phyloP scores from a whole-genome alignment of 2,329 filamentous ascomycete species.

The Trichoderma afroharzianum region DNA sequence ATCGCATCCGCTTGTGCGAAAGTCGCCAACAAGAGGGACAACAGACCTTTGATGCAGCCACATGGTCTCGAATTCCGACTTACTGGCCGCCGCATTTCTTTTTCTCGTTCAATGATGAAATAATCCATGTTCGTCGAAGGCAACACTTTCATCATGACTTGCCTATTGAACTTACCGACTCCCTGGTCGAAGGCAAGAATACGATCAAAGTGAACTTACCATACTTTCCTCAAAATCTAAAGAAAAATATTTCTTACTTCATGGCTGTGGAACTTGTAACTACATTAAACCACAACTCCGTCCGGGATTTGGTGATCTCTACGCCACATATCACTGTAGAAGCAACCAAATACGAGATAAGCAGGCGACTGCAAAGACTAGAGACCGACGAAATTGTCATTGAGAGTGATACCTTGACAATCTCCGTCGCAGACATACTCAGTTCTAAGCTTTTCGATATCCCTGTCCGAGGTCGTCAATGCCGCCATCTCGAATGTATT shows the following conservation, averaged over 20 bases:
- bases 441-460: constrained; percentile 60
- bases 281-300: constrained; percentile 45
- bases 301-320: constrained; percentile 39
- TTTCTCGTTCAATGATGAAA: constrained; percentile 61
- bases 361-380: constrained; percentile 37
- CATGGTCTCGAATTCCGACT: constrained; percentile 63
- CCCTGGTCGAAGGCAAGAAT: constrained; percentile 59
- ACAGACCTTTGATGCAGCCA: constrained; percentile 37
- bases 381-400: constrained; percentile 59
- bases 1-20: constrained; percentile 65
- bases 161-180: constrained; percentile 68
- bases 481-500: constrained; percentile 82
- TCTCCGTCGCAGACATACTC: constrained; percentile 67
- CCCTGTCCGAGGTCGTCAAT: constrained; percentile 68
- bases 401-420: constrained; percentile 48
- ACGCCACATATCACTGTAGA: constrained; percentile 40
- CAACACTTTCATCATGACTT: constrained; percentile 71
- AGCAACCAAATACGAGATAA: constrained; percentile 56
- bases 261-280: constrained; percentile 69
- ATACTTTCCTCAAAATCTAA: constrained; percentile 26
- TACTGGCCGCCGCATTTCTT: constrained; percentile 70
- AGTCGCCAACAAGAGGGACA: constrained; percentile 3
- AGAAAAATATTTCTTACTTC: constrained; percentile 40
- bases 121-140: constrained; percentile 61
- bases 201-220: constrained; percentile 50